Evolutionary conservation across 495 filamentous ascomycete species (phyloP), one percentile per base, ranked within the genome.

Genomic region (Massariosphaeria phaeospora): DNA sequence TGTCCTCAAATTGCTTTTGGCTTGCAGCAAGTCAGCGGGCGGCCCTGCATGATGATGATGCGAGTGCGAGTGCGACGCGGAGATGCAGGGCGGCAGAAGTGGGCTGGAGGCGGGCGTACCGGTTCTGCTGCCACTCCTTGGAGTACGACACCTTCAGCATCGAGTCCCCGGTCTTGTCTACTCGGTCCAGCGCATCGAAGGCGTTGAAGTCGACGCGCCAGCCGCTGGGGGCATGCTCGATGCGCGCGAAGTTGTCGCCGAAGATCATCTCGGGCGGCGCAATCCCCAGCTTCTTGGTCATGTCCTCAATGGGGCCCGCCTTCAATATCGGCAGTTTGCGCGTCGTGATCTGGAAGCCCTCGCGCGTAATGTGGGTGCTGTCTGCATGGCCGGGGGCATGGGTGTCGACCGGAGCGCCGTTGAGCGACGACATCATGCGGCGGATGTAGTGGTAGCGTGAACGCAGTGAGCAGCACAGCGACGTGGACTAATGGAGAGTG

Each of bases 191-290:
- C 4, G 91, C 93, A 66, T 90, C 86, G 52, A 82, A 84, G 15
- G 94, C 85, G 59, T 85, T 84, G 72, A 98, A 98, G 12, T 73
- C 66, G 46, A 97, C 77, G 3, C 72, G 69, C 88, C 89, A 97
- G 7, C 81, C 80, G 51, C 74, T 80, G 17, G 74, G 73, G 18
- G 71, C 48, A 69, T 97, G 88, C 50, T 82, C 76, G 21, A 98
- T 77, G 2, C 75, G 68, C 21, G 94, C 83, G 27, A 81, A 74
- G 70, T 98, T 98, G 72, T 98, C 89, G 27, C 93, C 93, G 63
- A 98, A 98, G 30, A 98, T 98, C 93, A 98, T 98, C 72, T 98
- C 93, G 1, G 94, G 93, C 6, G 88, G 83, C 11, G 89, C 77
- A 69, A 98, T 95, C 12, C 83, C 82, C 11, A 98, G 79, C 40